Evolutionary conservation across 2,329 filamentous ascomycete species (phyloP).

Genomic region (Parafenestella ontariensis): DNA sequence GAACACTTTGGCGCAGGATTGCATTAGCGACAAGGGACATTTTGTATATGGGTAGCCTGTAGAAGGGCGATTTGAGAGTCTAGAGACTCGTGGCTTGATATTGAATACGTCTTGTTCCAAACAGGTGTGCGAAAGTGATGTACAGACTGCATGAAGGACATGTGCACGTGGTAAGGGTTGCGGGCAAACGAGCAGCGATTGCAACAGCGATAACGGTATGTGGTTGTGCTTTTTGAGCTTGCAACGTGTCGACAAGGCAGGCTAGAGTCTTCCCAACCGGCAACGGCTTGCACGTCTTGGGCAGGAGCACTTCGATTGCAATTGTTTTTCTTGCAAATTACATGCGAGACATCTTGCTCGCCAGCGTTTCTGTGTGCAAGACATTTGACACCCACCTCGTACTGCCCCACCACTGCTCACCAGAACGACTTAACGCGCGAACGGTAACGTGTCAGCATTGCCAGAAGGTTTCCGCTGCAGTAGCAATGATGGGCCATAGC

Average conservation of each 20-base stretch:
- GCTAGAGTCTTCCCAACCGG: conserved; percentile 3
- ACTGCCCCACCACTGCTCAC: conserved; percentile 1
- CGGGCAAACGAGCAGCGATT: conserved; percentile 13
- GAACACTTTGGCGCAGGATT: conserved; percentile 17
- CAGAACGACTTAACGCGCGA: conserved; percentile 6
- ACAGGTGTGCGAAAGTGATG: not conserved
- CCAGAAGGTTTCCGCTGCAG: not conserved
- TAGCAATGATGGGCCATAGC: conserved; percentile 32
- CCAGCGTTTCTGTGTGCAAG: not conserved
- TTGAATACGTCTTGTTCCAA: too few species aligned
- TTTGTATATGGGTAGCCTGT: conserved; percentile 6
- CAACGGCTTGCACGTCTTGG: conserved; percentile 14
- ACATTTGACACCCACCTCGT: conserved; percentile 3
- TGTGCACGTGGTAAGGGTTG: conserved; percentile 19
- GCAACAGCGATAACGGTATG: conserved; percentile 31
- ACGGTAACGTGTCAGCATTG: conserved; percentile 4
- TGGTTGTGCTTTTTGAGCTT: conserved; percentile 10
- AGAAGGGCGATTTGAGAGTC: not conserved
- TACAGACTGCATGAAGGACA: not conserved
- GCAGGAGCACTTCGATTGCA: conserved; percentile 14
- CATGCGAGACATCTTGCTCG: not conserved
- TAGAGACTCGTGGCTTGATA: not conserved
- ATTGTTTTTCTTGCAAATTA: conserved; percentile 7
- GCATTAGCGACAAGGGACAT: not conserved
- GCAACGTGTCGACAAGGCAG: conserved; percentile 20